Base-by-base conservation (phyloP, 2,329 filamentous ascomycete species). In the Fusarium drepaniforme region DNA sequence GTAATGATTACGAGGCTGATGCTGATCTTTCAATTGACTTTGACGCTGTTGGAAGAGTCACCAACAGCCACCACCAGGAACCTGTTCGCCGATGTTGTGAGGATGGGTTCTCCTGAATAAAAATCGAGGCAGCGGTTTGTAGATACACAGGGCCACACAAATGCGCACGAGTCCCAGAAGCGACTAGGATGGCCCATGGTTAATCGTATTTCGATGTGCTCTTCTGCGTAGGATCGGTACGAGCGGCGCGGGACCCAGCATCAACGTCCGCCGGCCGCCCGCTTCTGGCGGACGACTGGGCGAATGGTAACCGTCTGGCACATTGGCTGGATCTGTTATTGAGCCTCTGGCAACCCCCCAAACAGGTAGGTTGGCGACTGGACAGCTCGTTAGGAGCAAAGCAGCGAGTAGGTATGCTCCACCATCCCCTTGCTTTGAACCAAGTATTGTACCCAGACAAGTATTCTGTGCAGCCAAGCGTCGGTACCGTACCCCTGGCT, bases 121-220 rank as follows among this genome's bases (percentile, higher is more conserved):
- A 67, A 75, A 60, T 63, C 70, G 64, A 70, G 70, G 59, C 70
- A 35, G n/a, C 46, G 46, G 21, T 56, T 56, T 33, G 30, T 63
- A 21, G 62, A 56, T 72, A 62, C 67, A 63, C 64, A 78, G 66
- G 60, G 51, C 49, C 64, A 67, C 65, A 69, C 66, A 77, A 72
- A 68, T 53, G 67, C 67, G 57, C 69, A 62, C 49, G 28, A 56
- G 51, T 53, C 64, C 68, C 51, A 63, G 74, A 68, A 74, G 62
- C 33, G 65, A 68, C 58, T 76, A 78, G 76, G 71, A 56, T 56
- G 28, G 28, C 28, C 51, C 66, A 58, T 51, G 73, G 76, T 46
- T 70, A 71, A 75, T 78, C 76, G 75, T 77, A 71, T 74, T 68
- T 68, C 59, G 60, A 56, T 59, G 66, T 44, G 25, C 51, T 67